Conservation (phyloP, 805 yeast genomes). For the Wickerhamomyces bovis region DNA sequence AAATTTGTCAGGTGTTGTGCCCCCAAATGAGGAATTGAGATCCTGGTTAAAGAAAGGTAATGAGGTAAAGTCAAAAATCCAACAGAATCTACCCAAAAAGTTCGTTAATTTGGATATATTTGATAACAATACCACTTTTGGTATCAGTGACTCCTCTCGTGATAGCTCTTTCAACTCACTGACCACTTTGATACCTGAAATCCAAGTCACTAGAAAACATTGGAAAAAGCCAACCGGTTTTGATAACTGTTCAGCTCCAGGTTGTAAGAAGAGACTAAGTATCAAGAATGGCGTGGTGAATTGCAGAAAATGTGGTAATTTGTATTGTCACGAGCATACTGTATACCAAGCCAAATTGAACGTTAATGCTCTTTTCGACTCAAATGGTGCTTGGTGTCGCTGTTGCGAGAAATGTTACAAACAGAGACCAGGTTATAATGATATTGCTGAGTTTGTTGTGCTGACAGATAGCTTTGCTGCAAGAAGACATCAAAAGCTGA, state of each 20-base stretch:
- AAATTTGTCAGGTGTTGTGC: constrained; percentile 2
- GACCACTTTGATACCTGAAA: constrained; percentile 19
- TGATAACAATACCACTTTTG: constrained; percentile 30
- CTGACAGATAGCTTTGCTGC: constrained; percentile 35
- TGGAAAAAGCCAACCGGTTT: constrained; percentile 49
- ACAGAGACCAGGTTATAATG: constrained; percentile 46
- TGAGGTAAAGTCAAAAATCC: constrained; percentile 33
- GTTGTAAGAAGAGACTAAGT: constrained; percentile 39
- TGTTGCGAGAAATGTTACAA: constrained; percentile 63
- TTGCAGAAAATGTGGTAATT: constrained; percentile 71
- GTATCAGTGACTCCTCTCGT: constrained; percentile 13
- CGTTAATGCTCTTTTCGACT: constrained; percentile 40
- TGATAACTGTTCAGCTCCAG: constrained; percentile 34
- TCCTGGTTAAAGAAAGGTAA: constrained; percentile 39
- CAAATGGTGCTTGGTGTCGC: constrained; percentile 59
- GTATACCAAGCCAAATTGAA: constrained; percentile 45
- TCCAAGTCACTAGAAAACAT: constrained; percentile 40
- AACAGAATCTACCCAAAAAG: constrained; percentile 30
- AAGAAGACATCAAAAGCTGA: constrained; percentile 38
- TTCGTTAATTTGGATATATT: constrained; percentile 42
- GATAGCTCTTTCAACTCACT: constrained; percentile 9
- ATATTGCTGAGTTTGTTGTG: constrained; percentile 41
- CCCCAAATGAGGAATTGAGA: constrained; percentile 30
- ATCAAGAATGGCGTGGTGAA: constrained; percentile 55
- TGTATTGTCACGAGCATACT: constrained; percentile 66